Evolutionary conservation across 306 rosid genomes (phyloP), one percentile per base, ranked within the genome.

Genomic region (Ammopiptanthus mongolicus): DNA sequence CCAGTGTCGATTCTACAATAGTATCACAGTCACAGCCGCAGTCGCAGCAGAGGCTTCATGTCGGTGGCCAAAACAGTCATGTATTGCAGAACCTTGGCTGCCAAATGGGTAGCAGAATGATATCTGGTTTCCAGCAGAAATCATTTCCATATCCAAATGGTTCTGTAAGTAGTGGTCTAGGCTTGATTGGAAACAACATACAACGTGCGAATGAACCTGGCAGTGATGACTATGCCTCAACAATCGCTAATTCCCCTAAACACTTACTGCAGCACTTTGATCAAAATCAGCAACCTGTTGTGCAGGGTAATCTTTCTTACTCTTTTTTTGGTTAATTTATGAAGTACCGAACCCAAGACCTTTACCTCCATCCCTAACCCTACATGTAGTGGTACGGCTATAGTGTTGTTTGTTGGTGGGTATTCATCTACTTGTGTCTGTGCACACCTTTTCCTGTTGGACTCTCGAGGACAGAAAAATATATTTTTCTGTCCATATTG

Each of bases 131-230:
- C 69, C 95, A 77, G 77, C 95, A 83, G 79, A 94, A 90, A 78
- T 57, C 94, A 15, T 90, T 81, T 87, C 88, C 89, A 22, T 78
- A 88, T 78, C 28, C 98, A 65, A 94, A 90, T 89, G 97, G 97
- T 74, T 69, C 88, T 75, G n/a, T 86, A 21, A 88, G 72, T 87
- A 85, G 84, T 65, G 91, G 93, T 56, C 60, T 83, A 71, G 98
- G 98, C 67, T 87, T 88, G 89, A 81, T 87, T 47, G 96, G 89
- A 73, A 92, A 83, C 81, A 90, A 71, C 73, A 65, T 85, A 23
- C 31, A 28, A 0, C 31, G 2, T 28, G 83, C 76, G 47, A 88
- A 87, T 72, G 97, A 94, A 75, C 62, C 90, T 31, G 86, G 89
- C 21, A 72, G 81, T 3, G 98, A 91, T 51, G 87, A 85, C 83